phyloP scores from a whole-genome alignment of 2,329 filamentous ascomycete species.

The Cryphonectria japonica region DNA sequence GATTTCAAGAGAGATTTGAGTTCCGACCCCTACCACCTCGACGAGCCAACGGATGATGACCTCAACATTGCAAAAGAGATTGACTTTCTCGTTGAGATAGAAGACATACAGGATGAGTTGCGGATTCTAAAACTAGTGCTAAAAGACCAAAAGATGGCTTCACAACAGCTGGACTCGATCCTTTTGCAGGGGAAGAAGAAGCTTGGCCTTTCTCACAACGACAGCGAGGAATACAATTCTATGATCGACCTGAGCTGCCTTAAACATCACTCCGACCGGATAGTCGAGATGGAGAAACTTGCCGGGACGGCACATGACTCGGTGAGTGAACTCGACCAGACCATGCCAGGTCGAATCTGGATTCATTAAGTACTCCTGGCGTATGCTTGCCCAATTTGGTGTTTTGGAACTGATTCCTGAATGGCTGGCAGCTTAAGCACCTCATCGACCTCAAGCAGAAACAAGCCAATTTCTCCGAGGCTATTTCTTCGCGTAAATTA shows the following conservation, averaged over 20 bases:
- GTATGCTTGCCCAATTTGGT: neutral
- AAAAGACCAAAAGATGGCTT: neutral
- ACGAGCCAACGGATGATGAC: neutral
- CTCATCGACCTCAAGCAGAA: constrained; percentile 3
- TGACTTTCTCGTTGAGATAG: neutral
- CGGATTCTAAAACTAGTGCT: neutral
- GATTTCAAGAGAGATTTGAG: neutral
- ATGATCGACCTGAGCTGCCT: neutral
- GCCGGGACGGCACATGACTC: neutral
- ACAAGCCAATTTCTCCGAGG: neutral
- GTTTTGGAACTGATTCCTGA: neutral
- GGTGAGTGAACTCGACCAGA: neutral
- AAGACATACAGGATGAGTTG: constrained; percentile 4
- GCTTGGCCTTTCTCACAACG: neutral
- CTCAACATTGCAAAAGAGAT: neutral
- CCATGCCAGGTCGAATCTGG: neutral
- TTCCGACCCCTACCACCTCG: neutral
- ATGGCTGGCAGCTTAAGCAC: neutral
- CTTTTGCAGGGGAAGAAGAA: neutral
- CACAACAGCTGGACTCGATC: neutral
- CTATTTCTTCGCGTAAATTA: neutral
- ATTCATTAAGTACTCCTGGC: neutral
- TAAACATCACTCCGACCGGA: neutral
- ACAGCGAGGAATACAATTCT: neutral
- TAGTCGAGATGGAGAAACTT: neutral